Evolutionary conservation across 2,329 filamentous ascomycete species (phyloP).

Genomic region (Juglanconis juglandina): DNA sequence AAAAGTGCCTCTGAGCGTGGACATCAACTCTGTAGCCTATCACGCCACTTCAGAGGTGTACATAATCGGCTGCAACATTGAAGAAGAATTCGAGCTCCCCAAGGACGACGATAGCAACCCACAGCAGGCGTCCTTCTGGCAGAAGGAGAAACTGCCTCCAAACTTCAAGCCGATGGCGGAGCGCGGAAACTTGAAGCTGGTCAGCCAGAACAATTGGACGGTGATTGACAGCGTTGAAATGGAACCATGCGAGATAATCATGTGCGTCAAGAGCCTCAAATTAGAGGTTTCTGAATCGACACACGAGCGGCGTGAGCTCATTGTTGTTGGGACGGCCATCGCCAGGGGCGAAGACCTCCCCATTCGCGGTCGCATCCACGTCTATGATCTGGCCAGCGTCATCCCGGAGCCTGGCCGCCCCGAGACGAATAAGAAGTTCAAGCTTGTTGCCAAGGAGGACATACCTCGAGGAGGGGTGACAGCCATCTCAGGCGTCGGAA

Average conservation of each 20-base stretch:
- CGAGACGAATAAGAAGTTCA: conserved; percentile 81
- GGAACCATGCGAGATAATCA: conserved; percentile 71
- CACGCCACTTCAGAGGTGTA: conserved; percentile 74
- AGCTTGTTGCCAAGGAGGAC: conserved; percentile 83
- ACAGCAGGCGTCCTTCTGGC: conserved; percentile 45
- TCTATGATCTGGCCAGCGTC: conserved; percentile 88
- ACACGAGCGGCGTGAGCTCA: conserved; percentile 76
- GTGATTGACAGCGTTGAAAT: conserved; percentile 74
- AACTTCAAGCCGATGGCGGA: conserved; percentile 64
- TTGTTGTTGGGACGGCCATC: conserved; percentile 81
- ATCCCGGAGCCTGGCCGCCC: conserved; percentile 83
- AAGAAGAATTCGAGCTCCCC: conserved; percentile 74
- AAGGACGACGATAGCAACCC: conserved; percentile 70
- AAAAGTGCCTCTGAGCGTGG: conserved; percentile 67
- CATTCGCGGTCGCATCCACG: conserved; percentile 78
- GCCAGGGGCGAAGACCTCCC: conserved; percentile 88
- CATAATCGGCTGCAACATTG: conserved; percentile 66
- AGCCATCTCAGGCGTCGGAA: conserved; percentile 77
- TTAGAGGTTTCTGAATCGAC: conserved; percentile 90
- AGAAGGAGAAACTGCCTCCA: conserved; percentile 59
- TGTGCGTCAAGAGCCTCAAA: conserved; percentile 77
- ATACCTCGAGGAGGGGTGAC: conserved; percentile 90
- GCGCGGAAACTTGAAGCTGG: conserved; percentile 70
- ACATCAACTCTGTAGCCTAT: conserved; percentile 71
- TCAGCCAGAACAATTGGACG: conserved; percentile 74